Conservation (phyloP, 108 stramenopile species). For the Schizochytrium sp. region DNA sequence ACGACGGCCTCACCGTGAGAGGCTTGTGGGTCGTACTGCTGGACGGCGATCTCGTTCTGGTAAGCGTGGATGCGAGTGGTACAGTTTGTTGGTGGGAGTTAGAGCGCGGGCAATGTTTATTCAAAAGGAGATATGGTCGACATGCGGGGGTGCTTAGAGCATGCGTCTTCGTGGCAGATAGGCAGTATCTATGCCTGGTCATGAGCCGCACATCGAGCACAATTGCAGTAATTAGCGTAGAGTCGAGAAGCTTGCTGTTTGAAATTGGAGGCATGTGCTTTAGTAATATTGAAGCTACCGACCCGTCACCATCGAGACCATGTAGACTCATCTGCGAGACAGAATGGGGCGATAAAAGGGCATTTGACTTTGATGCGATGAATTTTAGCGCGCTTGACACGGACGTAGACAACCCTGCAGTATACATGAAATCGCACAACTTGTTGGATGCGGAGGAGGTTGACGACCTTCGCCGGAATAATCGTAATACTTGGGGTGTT, state of each 20-base stretch:
- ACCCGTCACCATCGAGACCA: background rate
- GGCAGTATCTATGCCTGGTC: constrained; percentile 4
- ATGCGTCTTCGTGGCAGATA: constrained; percentile 5
- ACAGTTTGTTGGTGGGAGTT: constrained; percentile 46
- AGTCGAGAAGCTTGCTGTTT: background rate
- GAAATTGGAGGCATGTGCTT: constrained; percentile 21
- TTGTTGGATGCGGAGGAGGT: background rate
- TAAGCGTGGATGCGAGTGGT: constrained; percentile 20
- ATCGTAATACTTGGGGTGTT: background rate
- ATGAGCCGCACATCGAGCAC: background rate
- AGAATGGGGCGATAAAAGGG: background rate
- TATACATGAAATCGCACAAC: background rate
- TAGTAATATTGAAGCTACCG: constrained; percentile 11
- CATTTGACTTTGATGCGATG: constrained; percentile 8
- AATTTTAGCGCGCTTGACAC: background rate
- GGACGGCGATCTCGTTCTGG: background rate
- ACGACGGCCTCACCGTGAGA: constrained; percentile 9
- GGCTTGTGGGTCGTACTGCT: constrained; percentile 40
- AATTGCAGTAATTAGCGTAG: background rate
- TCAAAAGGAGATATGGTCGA: constrained; percentile 1
- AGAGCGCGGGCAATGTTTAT: constrained; percentile 10
- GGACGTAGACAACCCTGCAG: background rate
- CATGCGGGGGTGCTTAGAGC: background rate
- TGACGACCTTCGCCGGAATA: background rate
- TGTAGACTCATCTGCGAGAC: constrained; percentile 1